These are phyloP conservation scores for Hypoxylon intermedium DNA, from an alignment of 495 filamentous ascomycete genomes.

Conservation along the genomic window DNA sequence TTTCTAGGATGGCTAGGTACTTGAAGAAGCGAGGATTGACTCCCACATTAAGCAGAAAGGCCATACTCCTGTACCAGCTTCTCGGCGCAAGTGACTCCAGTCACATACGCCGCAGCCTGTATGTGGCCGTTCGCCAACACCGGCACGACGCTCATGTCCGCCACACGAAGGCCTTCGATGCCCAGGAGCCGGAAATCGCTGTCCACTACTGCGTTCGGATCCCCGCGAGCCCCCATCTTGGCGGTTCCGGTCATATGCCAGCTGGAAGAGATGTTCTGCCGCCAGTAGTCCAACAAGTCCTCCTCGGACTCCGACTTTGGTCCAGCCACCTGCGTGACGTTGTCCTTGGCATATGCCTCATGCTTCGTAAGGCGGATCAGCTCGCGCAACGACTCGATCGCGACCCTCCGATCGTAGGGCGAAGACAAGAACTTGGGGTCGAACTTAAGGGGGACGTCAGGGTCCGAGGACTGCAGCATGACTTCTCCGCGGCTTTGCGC, in stretches of 20 bases:
- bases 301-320: slow-evolving; percentile 61
- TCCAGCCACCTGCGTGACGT: slow-evolving; percentile 45
- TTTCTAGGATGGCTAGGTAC: too few species aligned
- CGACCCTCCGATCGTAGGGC: slow-evolving; percentile 62
- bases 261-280: slow-evolving; percentile 40
- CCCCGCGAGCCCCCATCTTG: slow-evolving; percentile 64
- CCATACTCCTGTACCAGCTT: slow-evolving; percentile 51
- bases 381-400: slow-evolving; percentile 60
- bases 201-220: slow-evolving; percentile 62
- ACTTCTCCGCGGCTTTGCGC: slow-evolving; percentile 55
- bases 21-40: too few species aligned
- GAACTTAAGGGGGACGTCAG: slow-evolving; percentile 59
- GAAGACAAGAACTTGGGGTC: slow-evolving; percentile 63
- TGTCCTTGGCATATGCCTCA: slow-evolving; percentile 56
- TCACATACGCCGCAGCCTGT: slow-evolving; percentile 43
- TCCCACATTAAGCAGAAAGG: slow-evolving; percentile 1
- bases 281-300: slow-evolving; percentile 59
- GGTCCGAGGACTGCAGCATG: slow-evolving; percentile 60
- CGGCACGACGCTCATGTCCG: slow-evolving; percentile 69
- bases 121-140: slow-evolving; percentile 49
- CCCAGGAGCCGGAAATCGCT: slow-evolving; percentile 60
- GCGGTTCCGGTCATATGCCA: slow-evolving; percentile 67
- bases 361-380: slow-evolving; percentile 51
- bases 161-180: slow-evolving; percentile 63
- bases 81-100: slow-evolving; percentile 50